A percentile compares a stretch with the other conserved stretches of the same genome.
These are phyloP conservation scores for Silene latifolia DNA, from an alignment of 148 eudicot species.

Conservation along the genomic window DNA sequence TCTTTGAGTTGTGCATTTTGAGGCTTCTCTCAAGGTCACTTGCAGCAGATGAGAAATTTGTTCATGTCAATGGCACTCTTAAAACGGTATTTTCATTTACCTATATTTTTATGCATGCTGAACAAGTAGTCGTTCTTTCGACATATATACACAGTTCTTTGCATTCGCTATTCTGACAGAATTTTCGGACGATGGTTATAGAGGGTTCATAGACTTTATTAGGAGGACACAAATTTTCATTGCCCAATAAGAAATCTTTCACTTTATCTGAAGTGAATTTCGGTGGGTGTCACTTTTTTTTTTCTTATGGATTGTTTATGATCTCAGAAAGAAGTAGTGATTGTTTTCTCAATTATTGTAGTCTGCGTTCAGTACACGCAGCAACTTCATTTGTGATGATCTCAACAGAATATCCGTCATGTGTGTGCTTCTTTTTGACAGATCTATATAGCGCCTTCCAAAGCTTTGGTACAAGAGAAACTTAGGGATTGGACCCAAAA, in stretches of 20 bases:
- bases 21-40: slow-evolving; percentile 90
- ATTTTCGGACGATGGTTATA: not conserved
- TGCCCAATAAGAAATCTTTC: not conserved
- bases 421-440: slow-evolving; percentile 20
- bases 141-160: not conserved
- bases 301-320: not conserved
- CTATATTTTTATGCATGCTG: not conserved
- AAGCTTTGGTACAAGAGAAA: slow-evolving; percentile 98
- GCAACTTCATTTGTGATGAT: not conserved
- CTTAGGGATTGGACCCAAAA: slow-evolving; percentile 84
- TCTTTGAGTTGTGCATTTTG: slow-evolving; percentile 92
- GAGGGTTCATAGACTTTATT: not conserved
- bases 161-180: not conserved
- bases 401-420: not conserved
- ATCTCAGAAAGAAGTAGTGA: not conserved
- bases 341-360: not conserved
- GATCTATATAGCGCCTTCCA: slow-evolving; percentile 97
- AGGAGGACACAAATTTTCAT: not conserved
- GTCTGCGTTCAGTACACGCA: not conserved
- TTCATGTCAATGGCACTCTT: slow-evolving; percentile 70
- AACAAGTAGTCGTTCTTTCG: not conserved
- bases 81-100: slow-evolving; percentile 60
- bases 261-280: not conserved
- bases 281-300: not conserved
- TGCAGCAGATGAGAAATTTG: slow-evolving; percentile 68